phyloP scores from a whole-genome alignment of 768 basidiomycete species.

The Pilatotrama ljubarskyi region DNA sequence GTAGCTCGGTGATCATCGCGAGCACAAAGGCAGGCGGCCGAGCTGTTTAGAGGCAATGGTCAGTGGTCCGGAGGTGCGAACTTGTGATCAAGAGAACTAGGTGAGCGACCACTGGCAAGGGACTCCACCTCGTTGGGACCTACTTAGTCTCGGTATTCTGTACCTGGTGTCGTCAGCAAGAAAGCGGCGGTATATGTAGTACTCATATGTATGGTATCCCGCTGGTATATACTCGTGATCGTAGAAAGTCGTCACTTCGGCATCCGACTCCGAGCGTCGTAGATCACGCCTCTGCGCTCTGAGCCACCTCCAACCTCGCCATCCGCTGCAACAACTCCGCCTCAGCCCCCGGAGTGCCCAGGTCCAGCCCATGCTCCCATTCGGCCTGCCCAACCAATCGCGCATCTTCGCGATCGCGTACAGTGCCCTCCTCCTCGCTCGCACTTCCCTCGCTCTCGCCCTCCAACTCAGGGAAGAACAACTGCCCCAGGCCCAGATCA shows the following conservation, averaged over 20 bases:
- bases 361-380: no score
- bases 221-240: not conserved
- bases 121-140: not conserved
- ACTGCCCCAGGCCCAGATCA: constrained; percentile 71
- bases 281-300: not conserved
- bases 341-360: not conserved
- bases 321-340: not conserved
- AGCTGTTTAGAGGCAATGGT: no score
- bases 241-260: not conserved
- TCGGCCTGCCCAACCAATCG: no score
- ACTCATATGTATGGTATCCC: not conserved
- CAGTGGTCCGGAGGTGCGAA: no score
- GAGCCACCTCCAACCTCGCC: not conserved
- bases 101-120: no score
- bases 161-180: not conserved
- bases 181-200: not conserved
- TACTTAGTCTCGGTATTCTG: not conserved
- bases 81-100: no score
- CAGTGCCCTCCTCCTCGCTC: not conserved
- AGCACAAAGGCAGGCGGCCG: no score
- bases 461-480: constrained; percentile 39
- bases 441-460: constrained; percentile 8
- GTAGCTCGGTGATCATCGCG: no score
- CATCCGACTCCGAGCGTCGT: not conserved
- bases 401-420: not conserved